Conservation (phyloP, 768 basidiomycete genomes). For the Lentinula edodes region DNA sequence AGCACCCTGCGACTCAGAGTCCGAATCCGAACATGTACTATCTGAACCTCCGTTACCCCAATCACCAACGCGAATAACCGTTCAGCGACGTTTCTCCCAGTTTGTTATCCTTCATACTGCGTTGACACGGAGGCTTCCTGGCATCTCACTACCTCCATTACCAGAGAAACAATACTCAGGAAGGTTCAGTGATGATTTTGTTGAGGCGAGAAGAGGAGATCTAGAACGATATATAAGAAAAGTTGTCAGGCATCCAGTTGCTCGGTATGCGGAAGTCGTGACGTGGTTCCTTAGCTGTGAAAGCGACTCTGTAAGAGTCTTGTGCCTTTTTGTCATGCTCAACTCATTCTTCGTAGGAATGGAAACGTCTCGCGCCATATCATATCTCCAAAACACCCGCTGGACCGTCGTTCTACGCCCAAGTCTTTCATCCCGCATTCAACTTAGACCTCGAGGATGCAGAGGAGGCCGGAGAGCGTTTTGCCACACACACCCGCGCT, state of each 20-base stretch:
- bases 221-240: slow-evolving; percentile 72
- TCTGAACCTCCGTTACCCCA: slow-evolving; percentile 13
- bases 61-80: slow-evolving; percentile 57
- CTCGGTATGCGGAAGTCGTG: slow-evolving; percentile 72
- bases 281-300: slow-evolving; percentile 78
- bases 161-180: slow-evolving; percentile 85
- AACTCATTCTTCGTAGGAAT: slow-evolving; percentile 45
- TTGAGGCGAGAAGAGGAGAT: slow-evolving; percentile 77
- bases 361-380: slow-evolving; percentile 57
- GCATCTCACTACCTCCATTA: slow-evolving; percentile 73
- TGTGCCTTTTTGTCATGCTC: slow-evolving; percentile 4
- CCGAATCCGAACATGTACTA: slow-evolving; percentile 7
- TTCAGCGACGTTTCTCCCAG: slow-evolving; percentile 79
- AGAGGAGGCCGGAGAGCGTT: slow-evolving; percentile 48
- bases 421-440: slow-evolving; percentile 80
- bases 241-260: slow-evolving; percentile 70
- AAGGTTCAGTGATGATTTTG: slow-evolving; percentile 73
- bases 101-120: slow-evolving; percentile 76
- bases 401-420: slow-evolving; percentile 73
- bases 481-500: slow-evolving; percentile 59
- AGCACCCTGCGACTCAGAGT: neutral
- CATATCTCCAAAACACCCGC: slow-evolving; percentile 57
- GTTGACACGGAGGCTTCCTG: slow-evolving; percentile 62
- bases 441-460: slow-evolving; percentile 78
- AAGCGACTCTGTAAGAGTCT: slow-evolving; percentile 55